A percentile compares a stretch with the other conserved stretches of the same genome.
Conservation (phyloP, 495 filamentous ascomycete species). For the Annulohypoxylon bovei region DNA sequence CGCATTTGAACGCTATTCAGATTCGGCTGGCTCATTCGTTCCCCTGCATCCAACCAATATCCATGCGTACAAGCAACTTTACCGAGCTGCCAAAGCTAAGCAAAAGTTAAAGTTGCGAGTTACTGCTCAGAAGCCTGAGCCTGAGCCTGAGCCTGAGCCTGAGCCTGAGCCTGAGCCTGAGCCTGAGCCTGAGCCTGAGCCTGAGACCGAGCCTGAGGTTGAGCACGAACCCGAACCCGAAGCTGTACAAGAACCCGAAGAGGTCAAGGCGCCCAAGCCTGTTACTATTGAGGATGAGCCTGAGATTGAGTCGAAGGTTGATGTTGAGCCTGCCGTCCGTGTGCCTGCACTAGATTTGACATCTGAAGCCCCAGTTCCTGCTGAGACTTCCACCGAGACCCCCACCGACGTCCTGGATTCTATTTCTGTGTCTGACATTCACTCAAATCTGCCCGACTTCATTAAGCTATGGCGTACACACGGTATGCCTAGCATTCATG, state of each 20-base stretch:
- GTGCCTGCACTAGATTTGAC: not conserved
- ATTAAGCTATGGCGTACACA: constrained; percentile 39
- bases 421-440: constrained; percentile 33
- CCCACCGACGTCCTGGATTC: constrained; percentile 14
- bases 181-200: constrained; percentile 24
- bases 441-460: constrained; percentile 38
- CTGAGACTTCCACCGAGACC: not conserved
- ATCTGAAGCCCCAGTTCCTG: not conserved
- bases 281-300: constrained; percentile 41
- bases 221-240: not conserved
- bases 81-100: constrained; percentile 97
- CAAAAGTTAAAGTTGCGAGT: constrained; percentile 92
- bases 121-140: constrained; percentile 53
- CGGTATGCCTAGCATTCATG: constrained; percentile 39
- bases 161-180: constrained; percentile 53
- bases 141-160: constrained; percentile 15
- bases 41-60: constrained; percentile 79
- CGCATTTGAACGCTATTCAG: constrained; percentile 93
- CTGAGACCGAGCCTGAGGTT: not conserved
- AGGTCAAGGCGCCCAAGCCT: not conserved
- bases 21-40: constrained; percentile 85
- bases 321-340: not conserved
- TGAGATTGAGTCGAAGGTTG: constrained; percentile 14
- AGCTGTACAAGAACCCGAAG: not conserved
- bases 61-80: constrained; percentile 94